These are phyloP conservation scores for Solanum pennellii DNA, from an alignment of 257 asterid genomes.

Conservation along the genomic window DNA sequence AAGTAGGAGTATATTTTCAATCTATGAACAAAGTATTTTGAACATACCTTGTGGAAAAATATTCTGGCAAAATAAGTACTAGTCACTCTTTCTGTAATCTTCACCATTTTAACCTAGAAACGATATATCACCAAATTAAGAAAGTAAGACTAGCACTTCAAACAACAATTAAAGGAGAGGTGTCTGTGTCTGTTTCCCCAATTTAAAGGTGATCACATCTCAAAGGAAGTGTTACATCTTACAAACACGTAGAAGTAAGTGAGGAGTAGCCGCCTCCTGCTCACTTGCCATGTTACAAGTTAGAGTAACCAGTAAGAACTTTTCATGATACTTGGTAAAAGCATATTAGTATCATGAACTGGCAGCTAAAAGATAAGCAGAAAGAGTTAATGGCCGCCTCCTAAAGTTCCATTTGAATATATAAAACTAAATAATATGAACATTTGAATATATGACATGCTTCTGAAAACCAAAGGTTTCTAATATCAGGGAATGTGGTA, in stretches of 20 bases:
- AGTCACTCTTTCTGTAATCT: conserved; percentile 24
- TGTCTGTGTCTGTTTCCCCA: background rate
- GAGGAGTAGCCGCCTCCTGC: background rate
- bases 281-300: background rate
- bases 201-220: background rate
- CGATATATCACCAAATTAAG: background rate
- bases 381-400: background rate
- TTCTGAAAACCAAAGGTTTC: background rate
- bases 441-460: background rate
- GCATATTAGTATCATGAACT: background rate
- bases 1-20: background rate
- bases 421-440: background rate
- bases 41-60: conserved; percentile 23
- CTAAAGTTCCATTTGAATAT: background rate
- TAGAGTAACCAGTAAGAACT: background rate
- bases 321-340: background rate
- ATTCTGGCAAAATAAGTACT: conserved; percentile 26
- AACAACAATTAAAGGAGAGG: background rate
- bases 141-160: background rate
- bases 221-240: background rate
- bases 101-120: conserved; percentile 32
- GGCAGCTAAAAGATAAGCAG: background rate
- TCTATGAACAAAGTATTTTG: background rate
- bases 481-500: background rate
- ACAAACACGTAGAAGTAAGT: background rate